Evolutionary conservation across 371 early-diverging fungal genomes (phyloP).

Genomic region (Haplosporangium sp.): DNA sequence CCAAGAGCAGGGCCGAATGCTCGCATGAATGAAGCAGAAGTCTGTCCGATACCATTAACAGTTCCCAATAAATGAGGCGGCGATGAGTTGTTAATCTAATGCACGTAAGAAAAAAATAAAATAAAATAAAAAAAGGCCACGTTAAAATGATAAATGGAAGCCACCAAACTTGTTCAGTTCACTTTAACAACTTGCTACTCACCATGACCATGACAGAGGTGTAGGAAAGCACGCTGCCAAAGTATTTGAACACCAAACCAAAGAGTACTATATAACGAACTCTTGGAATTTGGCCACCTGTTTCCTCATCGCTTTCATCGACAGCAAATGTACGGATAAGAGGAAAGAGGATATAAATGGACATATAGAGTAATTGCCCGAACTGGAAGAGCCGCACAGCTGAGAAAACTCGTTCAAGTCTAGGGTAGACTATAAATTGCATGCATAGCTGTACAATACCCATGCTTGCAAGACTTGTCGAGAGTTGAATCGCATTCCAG

Average conservation of each 20-base stretch:
- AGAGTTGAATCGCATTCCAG: slow-evolving; percentile 58
- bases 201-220: slow-evolving; percentile 75
- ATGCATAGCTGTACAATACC: slow-evolving; percentile 63
- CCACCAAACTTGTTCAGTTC: background rate
- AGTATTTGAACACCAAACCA: slow-evolving; percentile 59
- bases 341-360: slow-evolving; percentile 62
- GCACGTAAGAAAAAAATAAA: too few relatives aligned
- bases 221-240: slow-evolving; percentile 66
- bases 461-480: slow-evolving; percentile 59
- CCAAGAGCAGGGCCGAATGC: slow-evolving; percentile 78
- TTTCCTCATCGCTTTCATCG: slow-evolving; percentile 26
- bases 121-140: background rate
- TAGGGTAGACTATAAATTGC: slow-evolving; percentile 69
- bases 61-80: slow-evolving; percentile 67
- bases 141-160: too few relatives aligned
- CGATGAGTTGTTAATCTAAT: slow-evolving; percentile 70
- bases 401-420: slow-evolving; percentile 56
- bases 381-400: slow-evolving; percentile 55
- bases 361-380: slow-evolving; percentile 57
- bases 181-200: slow-evolving; percentile 1
- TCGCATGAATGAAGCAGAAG: slow-evolving; percentile 69
- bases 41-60: slow-evolving; percentile 78
- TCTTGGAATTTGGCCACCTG: slow-evolving; percentile 18
- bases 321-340: slow-evolving; percentile 52
- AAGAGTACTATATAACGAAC: slow-evolving; percentile 56